Percentiles rank a stretch among this genome's conserved stretches.
phyloP scores from a whole-genome alignment of 306 rosid species.

The Castanea sativa region DNA sequence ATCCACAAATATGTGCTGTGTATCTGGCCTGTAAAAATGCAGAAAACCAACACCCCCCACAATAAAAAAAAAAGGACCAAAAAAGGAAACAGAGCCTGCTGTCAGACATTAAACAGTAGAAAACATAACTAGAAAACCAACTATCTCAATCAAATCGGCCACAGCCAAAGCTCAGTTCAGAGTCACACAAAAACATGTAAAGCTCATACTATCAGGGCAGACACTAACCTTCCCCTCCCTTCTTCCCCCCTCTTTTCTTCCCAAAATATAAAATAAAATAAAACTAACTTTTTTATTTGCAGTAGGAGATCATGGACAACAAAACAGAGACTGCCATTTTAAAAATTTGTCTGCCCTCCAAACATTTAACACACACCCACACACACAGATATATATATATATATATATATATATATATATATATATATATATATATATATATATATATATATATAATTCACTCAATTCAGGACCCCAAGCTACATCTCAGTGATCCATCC shows the following conservation, averaged over 20 bases:
- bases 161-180: background rate
- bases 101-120: background rate
- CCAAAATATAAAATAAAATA: background rate
- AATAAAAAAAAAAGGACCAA: background rate
- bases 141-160: background rate
- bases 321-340: background rate
- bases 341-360: background rate
- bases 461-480: background rate
- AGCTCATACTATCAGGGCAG: background rate
- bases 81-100: no score
- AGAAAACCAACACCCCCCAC: background rate
- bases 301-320: background rate
- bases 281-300: background rate
- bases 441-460: background rate
- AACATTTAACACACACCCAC: background rate
- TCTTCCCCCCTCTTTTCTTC: background rate
- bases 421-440: background rate
- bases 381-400: no score
- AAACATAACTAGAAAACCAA: background rate
- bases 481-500: background rate
- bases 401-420: no score
- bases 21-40: slow-evolving; percentile 62
- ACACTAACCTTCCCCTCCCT: background rate
- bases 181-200: background rate
- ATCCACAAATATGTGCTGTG: slow-evolving; percentile 74